These are phyloP conservation scores for Ophiostoma populinum DNA, from an alignment of 2,329 filamentous ascomycete genomes.

Conservation along the genomic window DNA sequence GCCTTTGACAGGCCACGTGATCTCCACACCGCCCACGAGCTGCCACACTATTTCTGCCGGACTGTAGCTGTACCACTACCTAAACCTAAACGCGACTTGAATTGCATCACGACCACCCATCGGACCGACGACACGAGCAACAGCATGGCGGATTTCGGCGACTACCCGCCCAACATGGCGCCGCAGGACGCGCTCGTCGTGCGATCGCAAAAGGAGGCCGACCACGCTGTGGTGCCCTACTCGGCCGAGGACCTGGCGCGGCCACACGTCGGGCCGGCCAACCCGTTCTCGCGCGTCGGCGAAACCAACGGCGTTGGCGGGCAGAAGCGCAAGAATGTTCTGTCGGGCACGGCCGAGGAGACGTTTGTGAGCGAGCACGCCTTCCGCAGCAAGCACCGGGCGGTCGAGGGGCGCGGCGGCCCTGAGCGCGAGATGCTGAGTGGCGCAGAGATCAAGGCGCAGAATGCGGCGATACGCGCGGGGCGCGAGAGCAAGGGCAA, in stretches of 20 bases:
- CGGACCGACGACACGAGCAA: background rate
- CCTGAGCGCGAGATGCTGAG: slow-evolving; percentile 38
- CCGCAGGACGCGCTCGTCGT: slow-evolving; percentile 46
- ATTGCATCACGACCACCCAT: background rate
- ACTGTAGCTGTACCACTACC: background rate
- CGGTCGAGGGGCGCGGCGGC: slow-evolving; percentile 51
- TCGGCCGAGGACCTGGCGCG: slow-evolving; percentile 57
- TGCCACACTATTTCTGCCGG: too few relatives aligned
- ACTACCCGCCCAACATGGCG: slow-evolving; percentile 49
- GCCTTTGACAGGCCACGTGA: too few relatives aligned
- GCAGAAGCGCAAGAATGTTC: slow-evolving; percentile 62
- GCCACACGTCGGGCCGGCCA: slow-evolving; percentile 49
- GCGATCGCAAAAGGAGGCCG: slow-evolving; percentile 33
- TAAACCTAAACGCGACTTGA: background rate
- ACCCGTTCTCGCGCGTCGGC: slow-evolving; percentile 48
- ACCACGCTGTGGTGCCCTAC: slow-evolving; percentile 45
- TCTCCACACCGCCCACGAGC: too few relatives aligned
- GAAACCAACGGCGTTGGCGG: slow-evolving; percentile 11
- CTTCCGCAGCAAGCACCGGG: slow-evolving; percentile 75
- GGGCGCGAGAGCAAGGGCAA: slow-evolving; percentile 75
- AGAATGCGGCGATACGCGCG: slow-evolving; percentile 48
- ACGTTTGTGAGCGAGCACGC: slow-evolving; percentile 79
- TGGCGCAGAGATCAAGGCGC: slow-evolving; percentile 46
- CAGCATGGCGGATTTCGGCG: slow-evolving; percentile 41
- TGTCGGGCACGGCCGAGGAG: slow-evolving; percentile 78